Percentiles rank a stretch among this genome's conserved stretches.
Evolutionary conservation across 2,329 filamentous ascomycete species (phyloP).

Genomic region (Didymosphaeria variabile): DNA sequence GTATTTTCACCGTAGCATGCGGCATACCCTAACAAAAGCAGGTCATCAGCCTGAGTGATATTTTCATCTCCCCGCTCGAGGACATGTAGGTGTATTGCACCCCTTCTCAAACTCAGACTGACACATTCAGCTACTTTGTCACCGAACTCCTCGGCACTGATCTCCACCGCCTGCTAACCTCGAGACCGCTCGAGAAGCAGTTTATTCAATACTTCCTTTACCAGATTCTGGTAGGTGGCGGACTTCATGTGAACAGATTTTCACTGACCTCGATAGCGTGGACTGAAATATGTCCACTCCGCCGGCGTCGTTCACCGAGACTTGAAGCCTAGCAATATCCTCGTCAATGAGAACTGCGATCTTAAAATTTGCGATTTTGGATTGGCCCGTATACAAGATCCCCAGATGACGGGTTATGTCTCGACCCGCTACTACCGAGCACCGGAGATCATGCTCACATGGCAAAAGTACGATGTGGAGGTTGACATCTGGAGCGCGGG

Average conservation of each 20-base stretch:
- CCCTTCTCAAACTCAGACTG: constrained; percentile 20
- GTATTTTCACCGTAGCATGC: constrained; percentile 28
- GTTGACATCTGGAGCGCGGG: constrained; percentile 99
- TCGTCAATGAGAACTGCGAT: constrained; percentile 99
- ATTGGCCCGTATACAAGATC: constrained; percentile 95
- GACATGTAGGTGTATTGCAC: constrained; percentile 77
- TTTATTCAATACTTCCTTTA: constrained; percentile 99
- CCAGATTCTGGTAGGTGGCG: constrained; percentile 84
- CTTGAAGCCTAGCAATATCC: constrained; percentile 97
- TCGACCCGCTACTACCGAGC: constrained; percentile 98
- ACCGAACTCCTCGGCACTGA: constrained; percentile 97
- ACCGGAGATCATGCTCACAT: constrained; percentile 99
- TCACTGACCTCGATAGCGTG: constrained; percentile 69
- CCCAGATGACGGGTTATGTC: constrained; percentile 99
- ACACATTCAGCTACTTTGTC: constrained; percentile 82
- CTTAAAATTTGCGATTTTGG: constrained; percentile 99
- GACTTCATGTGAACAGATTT: constrained; percentile 64
- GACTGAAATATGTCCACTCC: constrained; percentile 98
- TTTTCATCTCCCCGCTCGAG: constrained; percentile 98
- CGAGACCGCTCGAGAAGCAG: constrained; percentile 95
- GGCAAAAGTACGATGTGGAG: constrained; percentile 99
- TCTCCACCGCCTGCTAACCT: constrained; percentile 92
- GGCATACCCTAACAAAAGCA: constrained; percentile 32
- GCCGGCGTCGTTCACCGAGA: constrained; percentile 97
- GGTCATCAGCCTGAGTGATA: constrained; percentile 98